phyloP scores from a whole-genome alignment of 257 asterid species.

The Penstemon barbatus region DNA sequence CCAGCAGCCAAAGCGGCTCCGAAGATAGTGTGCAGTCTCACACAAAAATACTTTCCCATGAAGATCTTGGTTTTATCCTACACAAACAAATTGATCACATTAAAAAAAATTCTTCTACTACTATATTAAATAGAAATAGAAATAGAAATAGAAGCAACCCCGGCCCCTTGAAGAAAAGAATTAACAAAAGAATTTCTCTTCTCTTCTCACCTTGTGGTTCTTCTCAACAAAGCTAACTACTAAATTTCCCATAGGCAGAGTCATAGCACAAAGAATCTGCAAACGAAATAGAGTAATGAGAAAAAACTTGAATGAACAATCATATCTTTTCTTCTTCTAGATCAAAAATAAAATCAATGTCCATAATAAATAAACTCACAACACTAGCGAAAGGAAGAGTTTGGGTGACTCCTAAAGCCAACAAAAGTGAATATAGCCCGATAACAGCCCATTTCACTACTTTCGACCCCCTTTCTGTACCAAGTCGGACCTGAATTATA shows the following conservation, averaged over 20 bases:
- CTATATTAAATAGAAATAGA: too few species aligned
- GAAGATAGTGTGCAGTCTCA: conserved; percentile 56
- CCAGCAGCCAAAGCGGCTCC: conserved; percentile 71
- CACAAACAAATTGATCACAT: too few species aligned
- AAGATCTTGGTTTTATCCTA: conserved; percentile 66
- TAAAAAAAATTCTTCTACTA: too few species aligned
- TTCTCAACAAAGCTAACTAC: conserved; percentile 44
- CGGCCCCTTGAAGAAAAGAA: too few species aligned
- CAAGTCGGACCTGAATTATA: conserved; percentile 52
- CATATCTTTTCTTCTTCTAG: neutral
- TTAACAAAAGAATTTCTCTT: too few species aligned
- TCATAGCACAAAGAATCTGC: conserved; percentile 53
- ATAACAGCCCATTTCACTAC: conserved; percentile 48
- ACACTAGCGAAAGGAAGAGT: conserved; percentile 52
- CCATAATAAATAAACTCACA: conserved; percentile 33
- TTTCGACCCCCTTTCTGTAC: conserved; percentile 42
- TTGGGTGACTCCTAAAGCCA: conserved; percentile 43
- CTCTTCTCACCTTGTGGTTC: conserved; percentile 38
- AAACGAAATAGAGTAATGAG: neutral
- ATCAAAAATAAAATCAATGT: neutral
- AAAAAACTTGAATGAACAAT: neutral
- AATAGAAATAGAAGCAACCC: too few species aligned
- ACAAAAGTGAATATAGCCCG: conserved; percentile 41
- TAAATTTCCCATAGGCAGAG: conserved; percentile 50
- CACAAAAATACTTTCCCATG: conserved; percentile 64